Percentiles rank a stretch among this genome's conserved stretches.
Conservation (phyloP, 768 basidiomycete species). For the Amylocystis lapponica region DNA sequence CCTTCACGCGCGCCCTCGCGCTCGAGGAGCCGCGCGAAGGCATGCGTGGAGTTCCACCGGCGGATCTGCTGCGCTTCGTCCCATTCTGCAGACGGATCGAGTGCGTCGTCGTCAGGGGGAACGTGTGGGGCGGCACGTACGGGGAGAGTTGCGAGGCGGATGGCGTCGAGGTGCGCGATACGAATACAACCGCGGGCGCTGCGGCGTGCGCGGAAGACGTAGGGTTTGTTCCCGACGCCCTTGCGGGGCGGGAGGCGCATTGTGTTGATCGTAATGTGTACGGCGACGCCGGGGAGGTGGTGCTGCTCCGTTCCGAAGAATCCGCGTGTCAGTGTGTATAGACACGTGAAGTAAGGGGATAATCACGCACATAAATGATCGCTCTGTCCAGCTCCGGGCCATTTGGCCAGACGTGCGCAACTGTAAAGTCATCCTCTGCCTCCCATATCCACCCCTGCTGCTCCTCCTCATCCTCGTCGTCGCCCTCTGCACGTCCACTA, state of each 20-base stretch:
- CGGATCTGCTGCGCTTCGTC: slow-evolving; percentile 14
- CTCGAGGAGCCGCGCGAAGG: slow-evolving; percentile 23
- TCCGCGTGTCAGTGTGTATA: too few species aligned
- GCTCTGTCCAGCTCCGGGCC: slow-evolving; percentile 37
- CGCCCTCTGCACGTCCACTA: too few species aligned
- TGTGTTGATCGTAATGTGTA: slow-evolving; percentile 63
- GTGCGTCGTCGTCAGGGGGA: not conserved
- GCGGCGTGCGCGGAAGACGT: slow-evolving; percentile 46
- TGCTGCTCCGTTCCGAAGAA: too few species aligned
- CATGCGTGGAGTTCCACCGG: slow-evolving; percentile 22
- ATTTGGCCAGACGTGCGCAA: slow-evolving; percentile 53
- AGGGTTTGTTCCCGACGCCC: slow-evolving; percentile 56
- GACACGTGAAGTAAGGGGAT: not conserved
- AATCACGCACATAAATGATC: slow-evolving; percentile 55
- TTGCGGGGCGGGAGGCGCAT: slow-evolving; percentile 44
- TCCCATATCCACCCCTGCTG: slow-evolving; percentile 60
- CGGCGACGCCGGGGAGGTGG: slow-evolving; percentile 42
- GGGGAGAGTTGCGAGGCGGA: not conserved
- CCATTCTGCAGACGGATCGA: not conserved
- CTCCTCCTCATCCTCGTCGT: slow-evolving; percentile 21
- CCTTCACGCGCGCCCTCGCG: slow-evolving; percentile 16
- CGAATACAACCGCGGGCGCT: slow-evolving; percentile 14
- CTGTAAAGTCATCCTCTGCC: slow-evolving; percentile 59
- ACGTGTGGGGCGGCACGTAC: too few species aligned
- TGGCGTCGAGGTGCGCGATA: slow-evolving; percentile 14